Percentiles rank a stretch among this genome's conserved stretches.
Conservation (phyloP, 805 yeast species). For the Candida wancherniae region DNA sequence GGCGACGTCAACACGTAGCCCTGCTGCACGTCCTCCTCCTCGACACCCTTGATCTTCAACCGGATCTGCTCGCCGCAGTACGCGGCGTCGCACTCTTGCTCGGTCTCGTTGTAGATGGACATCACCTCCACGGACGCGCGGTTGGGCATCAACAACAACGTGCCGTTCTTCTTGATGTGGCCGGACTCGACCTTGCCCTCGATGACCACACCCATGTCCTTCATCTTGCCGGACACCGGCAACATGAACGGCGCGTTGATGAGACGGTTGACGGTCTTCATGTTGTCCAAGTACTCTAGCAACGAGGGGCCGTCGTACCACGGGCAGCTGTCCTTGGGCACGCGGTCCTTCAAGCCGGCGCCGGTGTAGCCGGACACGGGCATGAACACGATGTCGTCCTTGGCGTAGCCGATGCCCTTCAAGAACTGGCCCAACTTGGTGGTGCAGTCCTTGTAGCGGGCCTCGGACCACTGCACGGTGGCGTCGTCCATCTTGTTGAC, state of each 20-base stretch:
- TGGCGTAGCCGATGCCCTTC: constrained; percentile 84
- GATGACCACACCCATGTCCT: constrained; percentile 94
- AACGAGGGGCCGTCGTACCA: constrained; percentile 95
- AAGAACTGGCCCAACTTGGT: constrained; percentile 71
- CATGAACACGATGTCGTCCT: constrained; percentile 85
- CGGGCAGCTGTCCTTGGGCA: constrained; percentile 65
- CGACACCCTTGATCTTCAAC: constrained; percentile 88
- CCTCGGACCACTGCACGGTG: constrained; percentile 93
- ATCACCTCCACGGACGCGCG: constrained; percentile 76
- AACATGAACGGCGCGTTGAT: constrained; percentile 95
- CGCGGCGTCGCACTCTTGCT: constrained; percentile 86
- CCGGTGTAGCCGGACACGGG: constrained; percentile 99
- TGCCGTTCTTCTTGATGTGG: constrained; percentile 73
- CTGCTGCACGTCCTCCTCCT: constrained; percentile 89
- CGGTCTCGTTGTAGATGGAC: constrained; percentile 90
- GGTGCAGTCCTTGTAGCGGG: constrained; percentile 94
- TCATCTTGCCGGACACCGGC: constrained; percentile 91
- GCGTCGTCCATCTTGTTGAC: constrained; percentile 99
- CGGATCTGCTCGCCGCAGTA: constrained; percentile 96
- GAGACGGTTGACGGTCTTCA: constrained; percentile 80
- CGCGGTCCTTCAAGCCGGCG: constrained; percentile 89
- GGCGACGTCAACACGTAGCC: constrained; percentile 91
- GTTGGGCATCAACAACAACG: constrained; percentile 89
- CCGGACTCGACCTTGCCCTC: constrained; percentile 99
- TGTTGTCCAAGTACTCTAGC: constrained; percentile 79